A percentile compares a stretch with the other conserved stretches of the same genome.
Evolutionary conservation across 164 flowering plant genomes (phyloP).

Genomic region (Magnolia officinalis): DNA sequence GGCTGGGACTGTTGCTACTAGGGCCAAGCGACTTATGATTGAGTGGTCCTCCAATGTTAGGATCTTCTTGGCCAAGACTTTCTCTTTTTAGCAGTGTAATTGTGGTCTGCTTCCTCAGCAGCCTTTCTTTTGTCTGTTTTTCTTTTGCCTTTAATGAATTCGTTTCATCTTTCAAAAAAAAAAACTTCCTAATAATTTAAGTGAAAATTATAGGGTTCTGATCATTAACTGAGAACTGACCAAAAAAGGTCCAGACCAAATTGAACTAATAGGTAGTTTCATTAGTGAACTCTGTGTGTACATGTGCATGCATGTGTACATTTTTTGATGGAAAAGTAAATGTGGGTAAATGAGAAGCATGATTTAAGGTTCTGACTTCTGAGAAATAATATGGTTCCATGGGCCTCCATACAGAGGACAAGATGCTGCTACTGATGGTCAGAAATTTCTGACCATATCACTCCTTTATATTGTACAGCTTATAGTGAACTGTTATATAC

Average conservation of each 20-base stretch:
- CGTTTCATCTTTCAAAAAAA: too few species aligned
- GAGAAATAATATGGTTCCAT: background rate
- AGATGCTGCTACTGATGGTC: background rate
- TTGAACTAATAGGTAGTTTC: background rate
- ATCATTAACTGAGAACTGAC: background rate
- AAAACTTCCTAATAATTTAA: too few species aligned
- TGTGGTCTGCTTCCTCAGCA: too few species aligned
- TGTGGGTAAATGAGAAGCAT: background rate
- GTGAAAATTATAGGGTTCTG: too few species aligned
- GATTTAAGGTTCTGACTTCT: background rate
- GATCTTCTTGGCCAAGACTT: too few species aligned
- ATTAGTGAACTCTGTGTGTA: background rate
- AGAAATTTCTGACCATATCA: background rate
- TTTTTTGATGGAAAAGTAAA: background rate
- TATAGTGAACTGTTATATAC: too few species aligned
- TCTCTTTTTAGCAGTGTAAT: too few species aligned
- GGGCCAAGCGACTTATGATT: too few species aligned
- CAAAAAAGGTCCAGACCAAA: background rate
- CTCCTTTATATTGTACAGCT: background rate
- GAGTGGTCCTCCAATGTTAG: too few species aligned
- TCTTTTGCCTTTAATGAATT: too few species aligned
- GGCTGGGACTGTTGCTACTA: too few species aligned
- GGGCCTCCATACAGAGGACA: background rate
- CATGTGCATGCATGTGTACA: background rate
- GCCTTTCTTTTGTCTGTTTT: too few species aligned